Evolutionary conservation across 345 rosid species (phyloP), one percentile per base, ranked within the genome.

Genomic region (Raphanus sativus): DNA sequence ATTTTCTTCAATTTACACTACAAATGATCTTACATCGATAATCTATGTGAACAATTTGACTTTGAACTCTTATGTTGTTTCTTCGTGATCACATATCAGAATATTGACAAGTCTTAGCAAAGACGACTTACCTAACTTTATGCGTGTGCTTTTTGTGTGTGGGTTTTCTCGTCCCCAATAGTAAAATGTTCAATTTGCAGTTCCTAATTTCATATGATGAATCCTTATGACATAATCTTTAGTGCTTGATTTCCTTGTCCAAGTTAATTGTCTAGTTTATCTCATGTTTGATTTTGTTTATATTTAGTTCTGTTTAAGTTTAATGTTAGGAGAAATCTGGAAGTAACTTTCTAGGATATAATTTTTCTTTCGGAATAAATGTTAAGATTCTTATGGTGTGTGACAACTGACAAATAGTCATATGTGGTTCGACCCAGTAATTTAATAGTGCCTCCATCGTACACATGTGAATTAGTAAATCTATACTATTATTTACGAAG

Each of bases 91-190:
- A 61, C 69, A 17, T 0, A 24, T 60, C n/a, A 26, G 17, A 68
- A 28, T 33, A 15, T 28, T 70, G 75, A 38, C 38, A 63, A 70
- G 80, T 76, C 74, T 48, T 48, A 4, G 36, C 33, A 75, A 56
- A 38, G 40, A 36, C 40, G n/a, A 74, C 8, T 29, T 8, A 9
- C n/a, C 40, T 40, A 61, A 33, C 32, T 25, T 50, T 69, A 17
- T 25, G 15, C 29, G 3, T 58, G 9, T 67, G 12, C 45, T 24
- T 45, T 38, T 12, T 29, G 33, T 58, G 32, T 54, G 60, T 58
- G 29, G 6, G 1, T 8, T 8, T 59, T 59, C 15, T 59, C 63
- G 16, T 26, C 25, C 4, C 16, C 15, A 0, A 9, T 59, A 26
- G 30, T 26, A 58, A 10, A 56, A 2, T 58, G n/a, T 65, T 4